A percentile compares a stretch with the other conserved stretches of the same genome.
phyloP scores from a whole-genome alignment of 1,284 basidiomycete species.

The Mycena sp. region DNA sequence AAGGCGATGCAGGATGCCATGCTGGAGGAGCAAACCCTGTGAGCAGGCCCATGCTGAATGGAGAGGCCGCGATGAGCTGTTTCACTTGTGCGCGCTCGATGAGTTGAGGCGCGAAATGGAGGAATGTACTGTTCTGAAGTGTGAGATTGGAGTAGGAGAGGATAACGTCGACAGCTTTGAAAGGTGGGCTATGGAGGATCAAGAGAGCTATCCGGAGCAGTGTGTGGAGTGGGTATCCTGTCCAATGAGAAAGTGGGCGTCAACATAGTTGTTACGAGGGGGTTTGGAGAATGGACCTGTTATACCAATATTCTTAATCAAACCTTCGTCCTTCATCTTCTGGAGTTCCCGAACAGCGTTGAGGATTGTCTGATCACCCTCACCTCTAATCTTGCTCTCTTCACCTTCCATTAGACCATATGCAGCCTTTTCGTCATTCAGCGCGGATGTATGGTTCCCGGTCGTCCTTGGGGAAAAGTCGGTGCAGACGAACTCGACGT shows the following conservation, averaged over 20 bases:
- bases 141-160: slow-evolving; percentile 90
- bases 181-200: slow-evolving; percentile 69
- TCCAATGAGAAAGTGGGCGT: neutral
- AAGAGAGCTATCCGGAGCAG: slow-evolving; percentile 87
- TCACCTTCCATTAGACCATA: slow-evolving; percentile 73
- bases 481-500: slow-evolving; percentile 88
- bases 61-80: slow-evolving; percentile 87
- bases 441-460: slow-evolving; percentile 66
- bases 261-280: neutral
- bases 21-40: slow-evolving; percentile 66
- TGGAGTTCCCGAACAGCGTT: slow-evolving; percentile 79
- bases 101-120: slow-evolving; percentile 70
- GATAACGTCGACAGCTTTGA: slow-evolving; percentile 80
- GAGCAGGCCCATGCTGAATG: slow-evolving; percentile 92
- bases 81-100: slow-evolving; percentile 69
- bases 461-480: slow-evolving; percentile 57
- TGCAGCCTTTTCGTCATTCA: slow-evolving; percentile 58
- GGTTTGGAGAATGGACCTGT: slow-evolving; percentile 61
- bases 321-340: slow-evolving; percentile 81
- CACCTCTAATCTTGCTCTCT: slow-evolving; percentile 70
- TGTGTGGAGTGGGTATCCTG: slow-evolving; percentile 90
- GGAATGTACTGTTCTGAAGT: slow-evolving; percentile 81
- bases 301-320: slow-evolving; percentile 86
- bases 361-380: slow-evolving; percentile 85
- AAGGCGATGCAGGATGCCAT: slow-evolving; percentile 88